Conservation (phyloP, 2,329 filamentous ascomycete species). For the Albophoma yamanashiensis region DNA sequence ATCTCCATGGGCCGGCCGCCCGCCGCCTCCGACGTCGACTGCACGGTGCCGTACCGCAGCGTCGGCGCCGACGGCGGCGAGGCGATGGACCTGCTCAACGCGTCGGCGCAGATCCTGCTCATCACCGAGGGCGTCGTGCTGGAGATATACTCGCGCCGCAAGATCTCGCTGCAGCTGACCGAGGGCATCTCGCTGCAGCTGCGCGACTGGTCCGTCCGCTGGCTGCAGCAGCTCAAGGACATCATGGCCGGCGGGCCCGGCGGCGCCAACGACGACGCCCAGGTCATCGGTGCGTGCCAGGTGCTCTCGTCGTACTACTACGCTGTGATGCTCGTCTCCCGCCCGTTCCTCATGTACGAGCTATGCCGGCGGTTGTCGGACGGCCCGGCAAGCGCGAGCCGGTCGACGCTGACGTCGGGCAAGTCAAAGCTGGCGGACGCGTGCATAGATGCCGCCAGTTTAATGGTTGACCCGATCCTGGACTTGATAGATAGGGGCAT, state of each 20-base stretch:
- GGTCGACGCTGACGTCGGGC: slow-evolving; percentile 21
- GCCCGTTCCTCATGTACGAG: slow-evolving; percentile 47
- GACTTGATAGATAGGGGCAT: slow-evolving; percentile 30
- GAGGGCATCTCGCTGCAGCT: slow-evolving; percentile 43
- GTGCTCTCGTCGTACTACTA: slow-evolving; percentile 44
- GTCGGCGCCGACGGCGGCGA: slow-evolving; percentile 25
- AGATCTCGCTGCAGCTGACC: slow-evolving; percentile 40
- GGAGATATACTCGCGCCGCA: slow-evolving; percentile 41
- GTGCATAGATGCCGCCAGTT: slow-evolving; percentile 41
- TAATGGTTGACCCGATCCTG: slow-evolving; percentile 39
- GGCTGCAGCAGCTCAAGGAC: slow-evolving; percentile 34
- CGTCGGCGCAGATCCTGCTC: slow-evolving; percentile 40
- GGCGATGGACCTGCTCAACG: slow-evolving; percentile 34
- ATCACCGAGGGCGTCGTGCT: slow-evolving; percentile 39
- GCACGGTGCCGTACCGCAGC: slow-evolving; percentile 36
- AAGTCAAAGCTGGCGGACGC: slow-evolving; percentile 42
- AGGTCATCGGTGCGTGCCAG: slow-evolving; percentile 37
- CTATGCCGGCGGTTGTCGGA: slow-evolving; percentile 34
- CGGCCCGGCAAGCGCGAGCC: slow-evolving; percentile 8
- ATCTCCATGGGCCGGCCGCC: slow-evolving; percentile 44
- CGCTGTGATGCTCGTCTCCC: slow-evolving; percentile 44
- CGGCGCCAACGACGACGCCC: slow-evolving; percentile 10
- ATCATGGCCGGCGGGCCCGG: slow-evolving; percentile 14
- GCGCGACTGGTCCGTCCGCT: slow-evolving; percentile 38
- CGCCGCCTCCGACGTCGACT: slow-evolving; percentile 41